Evolutionary conservation across 257 asterid species (phyloP), one percentile per base, ranked within the genome.

Genomic region (Avicennia marina): DNA sequence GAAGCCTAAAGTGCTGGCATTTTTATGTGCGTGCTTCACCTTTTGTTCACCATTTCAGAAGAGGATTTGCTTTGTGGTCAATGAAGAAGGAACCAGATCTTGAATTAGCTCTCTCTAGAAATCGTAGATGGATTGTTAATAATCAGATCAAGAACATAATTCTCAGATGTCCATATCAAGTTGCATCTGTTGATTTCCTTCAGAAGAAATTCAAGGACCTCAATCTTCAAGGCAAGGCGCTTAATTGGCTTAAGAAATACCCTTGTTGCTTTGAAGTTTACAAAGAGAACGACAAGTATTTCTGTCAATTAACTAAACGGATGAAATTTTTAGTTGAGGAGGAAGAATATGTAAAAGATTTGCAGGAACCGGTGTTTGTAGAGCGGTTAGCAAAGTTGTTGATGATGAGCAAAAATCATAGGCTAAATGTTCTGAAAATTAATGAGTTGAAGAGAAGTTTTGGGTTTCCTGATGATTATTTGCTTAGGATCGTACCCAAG

Each of bases 31-130:
- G 25, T 46, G 62, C 57, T 15, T 40, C 66, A 60, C 65, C 55
- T 24, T 36, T 58, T 45, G 15, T 26, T 47, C 56, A 27, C 32
- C 46, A 46, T 38, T 38, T 55, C 17, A 65, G 24, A 25, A 73
- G 87, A 63, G 61, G 68, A 17, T 75, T 73, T 53, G 73, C 98
- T 13, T 64, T 90, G 47, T 90, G 95, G 96, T 87, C 98, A 18
- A 90, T 90, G 98, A 87, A 85, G 94, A 90, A 90, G 72, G 95
- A 90, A 38, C 86, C 91, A 0, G 94, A 87, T 61, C 95, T 90
- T 48, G 96, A 90, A 68, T 68, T 76, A n/a, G 91, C 93, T 16
- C 69, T 85, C 15, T 77, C 81, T 45, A 75, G 98, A 47, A 90
- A 90, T 56, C 90, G 82, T 22, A 73, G 98, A 29, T 90, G 98